phyloP scores from a whole-genome alignment of 2,329 filamentous ascomycete genomes.

The Colletotrichum coccodes region DNA sequence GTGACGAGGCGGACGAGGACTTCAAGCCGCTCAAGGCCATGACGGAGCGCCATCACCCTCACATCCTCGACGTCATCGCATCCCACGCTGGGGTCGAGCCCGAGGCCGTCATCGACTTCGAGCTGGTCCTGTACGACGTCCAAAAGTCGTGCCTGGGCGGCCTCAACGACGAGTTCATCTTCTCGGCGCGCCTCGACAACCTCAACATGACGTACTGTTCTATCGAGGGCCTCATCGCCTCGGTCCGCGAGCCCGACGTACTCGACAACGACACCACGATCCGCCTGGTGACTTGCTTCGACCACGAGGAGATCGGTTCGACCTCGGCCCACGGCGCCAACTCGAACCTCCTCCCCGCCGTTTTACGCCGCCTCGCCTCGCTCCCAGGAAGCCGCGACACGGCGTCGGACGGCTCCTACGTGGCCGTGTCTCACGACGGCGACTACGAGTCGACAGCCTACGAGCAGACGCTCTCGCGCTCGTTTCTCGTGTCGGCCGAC shows the following conservation, averaged over 20 bases:
- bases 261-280: conserved; percentile 84
- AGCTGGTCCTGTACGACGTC: conserved; percentile 96
- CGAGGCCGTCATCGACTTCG: conserved; percentile 87
- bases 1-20: conserved; percentile 58
- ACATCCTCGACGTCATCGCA: conserved; percentile 86
- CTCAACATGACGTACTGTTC: conserved; percentile 96
- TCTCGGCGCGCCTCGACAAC: conserved; percentile 95
- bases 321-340: conserved; percentile 92
- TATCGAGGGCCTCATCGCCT: conserved; percentile 85
- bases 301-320: conserved; percentile 97
- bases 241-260: conserved; percentile 69
- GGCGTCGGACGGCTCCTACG: conserved; percentile 72
- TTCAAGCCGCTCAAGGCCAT: conserved; percentile 83
- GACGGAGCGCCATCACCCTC: conserved; percentile 87
- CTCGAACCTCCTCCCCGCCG: conserved; percentile 88
- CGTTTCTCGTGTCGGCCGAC: conserved; percentile 94
- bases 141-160: conserved; percentile 92
- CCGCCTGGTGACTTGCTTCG: conserved; percentile 92
- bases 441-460: conserved; percentile 80
- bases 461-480: conserved; percentile 90
- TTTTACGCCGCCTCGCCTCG: conserved; percentile 87
- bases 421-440: conserved; percentile 65
- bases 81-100: conserved; percentile 77
- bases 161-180: conserved; percentile 93
- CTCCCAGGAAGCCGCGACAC: conserved; percentile 70